Conservation (phyloP, 1,284 basidiomycete species). For the Cutaneotrichosporon arboriforme region DNA sequence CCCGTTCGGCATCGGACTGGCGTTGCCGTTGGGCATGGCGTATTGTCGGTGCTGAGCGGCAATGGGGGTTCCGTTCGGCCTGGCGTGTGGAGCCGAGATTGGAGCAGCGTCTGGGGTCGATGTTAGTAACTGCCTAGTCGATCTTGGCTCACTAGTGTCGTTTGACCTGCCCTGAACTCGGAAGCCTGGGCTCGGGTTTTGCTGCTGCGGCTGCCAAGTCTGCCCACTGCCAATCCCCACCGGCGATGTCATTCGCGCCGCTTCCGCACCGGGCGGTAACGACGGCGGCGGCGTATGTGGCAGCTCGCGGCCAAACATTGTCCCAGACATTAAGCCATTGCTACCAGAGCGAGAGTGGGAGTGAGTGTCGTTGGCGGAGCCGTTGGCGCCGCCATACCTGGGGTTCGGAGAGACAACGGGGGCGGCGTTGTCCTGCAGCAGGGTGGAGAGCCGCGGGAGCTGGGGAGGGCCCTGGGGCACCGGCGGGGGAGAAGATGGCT, state of each 20-base stretch:
- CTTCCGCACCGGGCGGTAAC: neutral
- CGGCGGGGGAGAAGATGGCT: neutral
- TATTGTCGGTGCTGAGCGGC: neutral
- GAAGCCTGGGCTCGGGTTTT: neutral
- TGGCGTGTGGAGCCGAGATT: neutral
- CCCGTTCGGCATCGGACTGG: neutral
- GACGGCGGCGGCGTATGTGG: neutral
- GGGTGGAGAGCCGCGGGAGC: slow-evolving; percentile 9
- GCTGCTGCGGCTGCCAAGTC: neutral
- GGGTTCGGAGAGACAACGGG: neutral
- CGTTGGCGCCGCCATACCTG: neutral
- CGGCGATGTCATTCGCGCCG: neutral
- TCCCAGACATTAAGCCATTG: slow-evolving; percentile 2
- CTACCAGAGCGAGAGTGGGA: neutral
- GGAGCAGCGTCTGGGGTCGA: neutral
- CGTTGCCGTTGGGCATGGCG: neutral
- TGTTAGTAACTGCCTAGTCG: neutral
- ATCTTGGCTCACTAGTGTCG: neutral
- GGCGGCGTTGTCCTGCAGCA: neutral
- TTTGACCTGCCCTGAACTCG: neutral
- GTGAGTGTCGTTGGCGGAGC: neutral
- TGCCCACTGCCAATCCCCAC: too few relatives aligned
- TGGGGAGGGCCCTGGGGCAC: slow-evolving; percentile 5
- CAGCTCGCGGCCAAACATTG: neutral
- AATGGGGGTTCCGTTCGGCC: neutral